Percentiles rank a stretch among this genome's conserved stretches.
These are phyloP conservation scores for Alternaria triticina DNA, from an alignment of 2,329 filamentous ascomycete genomes.

Conservation along the genomic window DNA sequence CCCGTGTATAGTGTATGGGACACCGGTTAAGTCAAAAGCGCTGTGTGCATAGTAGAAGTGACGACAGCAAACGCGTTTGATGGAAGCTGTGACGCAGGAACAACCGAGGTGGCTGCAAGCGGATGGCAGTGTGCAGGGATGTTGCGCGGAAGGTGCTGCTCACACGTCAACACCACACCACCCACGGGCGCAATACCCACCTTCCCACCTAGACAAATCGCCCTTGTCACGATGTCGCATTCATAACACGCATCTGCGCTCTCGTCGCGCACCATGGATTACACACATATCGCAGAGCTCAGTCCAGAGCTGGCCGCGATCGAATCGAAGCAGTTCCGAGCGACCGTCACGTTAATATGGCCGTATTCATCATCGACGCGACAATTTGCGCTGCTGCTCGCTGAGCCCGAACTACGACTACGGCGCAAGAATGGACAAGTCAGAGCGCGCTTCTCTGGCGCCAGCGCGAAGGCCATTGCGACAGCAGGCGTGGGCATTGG, in stretches of 20 bases:
- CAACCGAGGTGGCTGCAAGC: slow-evolving; percentile 5
- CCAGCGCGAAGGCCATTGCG: slow-evolving; percentile 72
- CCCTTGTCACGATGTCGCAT: slow-evolving; percentile 4
- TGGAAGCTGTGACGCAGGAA: background rate
- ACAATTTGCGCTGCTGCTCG: slow-evolving; percentile 78
- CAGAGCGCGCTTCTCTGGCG: slow-evolving; percentile 74
- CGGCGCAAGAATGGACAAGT: slow-evolving; percentile 81
- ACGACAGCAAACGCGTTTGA: background rate
- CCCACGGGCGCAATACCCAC: background rate
- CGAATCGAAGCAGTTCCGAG: slow-evolving; percentile 60
- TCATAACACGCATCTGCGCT: slow-evolving; percentile 15
- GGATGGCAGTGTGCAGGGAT: background rate
- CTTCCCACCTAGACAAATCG: background rate
- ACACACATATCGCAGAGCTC: slow-evolving; percentile 40
- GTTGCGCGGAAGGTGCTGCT: slow-evolving; percentile 12
- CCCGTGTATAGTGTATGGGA: background rate
- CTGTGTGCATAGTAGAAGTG: background rate
- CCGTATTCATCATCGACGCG: slow-evolving; percentile 82
- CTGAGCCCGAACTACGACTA: slow-evolving; percentile 82
- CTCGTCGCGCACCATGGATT: slow-evolving; percentile 32
- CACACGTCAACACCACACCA: slow-evolving; percentile 4
- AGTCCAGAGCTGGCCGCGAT: slow-evolving; percentile 36
- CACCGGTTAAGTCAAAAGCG: background rate
- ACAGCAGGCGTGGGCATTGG: slow-evolving; percentile 75
- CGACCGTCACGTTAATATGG: slow-evolving; percentile 85